Evolutionary conservation across 106 monocot species (phyloP).

Genomic region (Dendrobium chrysotoxum): DNA sequence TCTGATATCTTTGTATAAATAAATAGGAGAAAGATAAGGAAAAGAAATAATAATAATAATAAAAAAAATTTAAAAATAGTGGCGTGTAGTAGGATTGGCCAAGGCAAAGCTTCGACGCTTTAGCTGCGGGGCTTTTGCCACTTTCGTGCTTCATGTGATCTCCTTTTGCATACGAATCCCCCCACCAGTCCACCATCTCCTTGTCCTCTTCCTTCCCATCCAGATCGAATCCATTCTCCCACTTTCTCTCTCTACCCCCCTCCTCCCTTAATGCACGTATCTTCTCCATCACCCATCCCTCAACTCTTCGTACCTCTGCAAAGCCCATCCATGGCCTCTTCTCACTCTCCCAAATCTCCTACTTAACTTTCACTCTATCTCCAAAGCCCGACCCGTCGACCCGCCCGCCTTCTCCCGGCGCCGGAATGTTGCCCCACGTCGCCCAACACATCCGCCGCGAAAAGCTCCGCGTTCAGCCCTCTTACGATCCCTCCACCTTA

Average conservation of each 20-base stretch:
- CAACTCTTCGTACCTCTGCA: background rate
- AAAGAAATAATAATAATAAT: background rate
- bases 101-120: constrained; percentile 10
- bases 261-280: background rate
- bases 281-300: background rate
- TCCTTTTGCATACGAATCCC: constrained; percentile 13
- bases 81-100: background rate
- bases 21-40: no score
- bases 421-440: constrained; percentile 22
- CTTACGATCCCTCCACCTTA: background rate
- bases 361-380: background rate
- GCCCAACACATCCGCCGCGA: constrained; percentile 58
- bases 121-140: constrained; percentile 6
- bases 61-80: background rate
- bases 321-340: background rate
- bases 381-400: background rate
- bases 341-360: background rate
- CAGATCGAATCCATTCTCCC: constrained; percentile 5
- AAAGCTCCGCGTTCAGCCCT: constrained; percentile 30
- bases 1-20: no score
- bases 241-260: background rate
- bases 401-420: background rate
- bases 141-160: constrained; percentile 11
- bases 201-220: constrained; percentile 13
- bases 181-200: constrained; percentile 11